phyloP scores from a whole-genome alignment of 2,329 filamentous ascomycete genomes.

The Aspergillus sp. region DNA sequence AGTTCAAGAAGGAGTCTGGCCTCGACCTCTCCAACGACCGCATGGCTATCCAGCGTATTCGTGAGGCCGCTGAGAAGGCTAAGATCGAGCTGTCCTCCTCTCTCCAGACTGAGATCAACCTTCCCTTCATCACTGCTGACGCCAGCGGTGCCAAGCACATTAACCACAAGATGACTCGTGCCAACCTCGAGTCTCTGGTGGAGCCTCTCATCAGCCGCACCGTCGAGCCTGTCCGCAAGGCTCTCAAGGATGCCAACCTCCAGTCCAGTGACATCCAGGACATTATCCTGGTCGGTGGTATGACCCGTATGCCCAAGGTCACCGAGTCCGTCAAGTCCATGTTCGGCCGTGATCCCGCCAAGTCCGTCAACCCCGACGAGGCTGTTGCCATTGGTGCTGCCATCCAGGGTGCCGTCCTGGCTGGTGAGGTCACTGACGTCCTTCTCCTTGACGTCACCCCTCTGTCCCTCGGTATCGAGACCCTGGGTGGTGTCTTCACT shows the following conservation, averaged over 20 bases:
- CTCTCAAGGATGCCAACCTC: slow-evolving; percentile 90
- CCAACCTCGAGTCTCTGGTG: slow-evolving; percentile 90
- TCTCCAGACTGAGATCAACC: slow-evolving; percentile 94
- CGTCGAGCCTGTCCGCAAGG: slow-evolving; percentile 91
- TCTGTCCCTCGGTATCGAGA: slow-evolving; percentile 97
- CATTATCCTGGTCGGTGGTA: slow-evolving; percentile 96
- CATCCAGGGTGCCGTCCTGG: slow-evolving; percentile 93
- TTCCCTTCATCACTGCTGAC: slow-evolving; percentile 97
- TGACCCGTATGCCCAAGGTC: slow-evolving; percentile 99
- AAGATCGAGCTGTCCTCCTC: slow-evolving; percentile 98
- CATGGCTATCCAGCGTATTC: slow-evolving; percentile 99
- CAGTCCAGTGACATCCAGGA: slow-evolving; percentile 94
- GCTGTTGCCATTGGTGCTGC: slow-evolving; percentile 96
- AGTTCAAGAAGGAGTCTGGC: slow-evolving; percentile 95
- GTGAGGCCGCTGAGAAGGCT: slow-evolving; percentile 97
- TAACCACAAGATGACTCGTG: slow-evolving; percentile 87
- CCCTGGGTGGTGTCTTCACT: slow-evolving; percentile 95
- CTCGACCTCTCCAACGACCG: slow-evolving; percentile 89
- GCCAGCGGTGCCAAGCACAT: slow-evolving; percentile 97
- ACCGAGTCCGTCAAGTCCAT: slow-evolving; percentile 93
- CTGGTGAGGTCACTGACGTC: slow-evolving; percentile 94
- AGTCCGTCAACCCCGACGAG: slow-evolving; percentile 98
- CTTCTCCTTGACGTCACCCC: slow-evolving; percentile 94
- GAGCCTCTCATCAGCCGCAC: slow-evolving; percentile 84
- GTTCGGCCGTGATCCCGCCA: slow-evolving; percentile 93